These are phyloP conservation scores for Ilyonectria mors-panacis DNA, from an alignment of 2,329 filamentous ascomycete species.

Conservation along the genomic window DNA sequence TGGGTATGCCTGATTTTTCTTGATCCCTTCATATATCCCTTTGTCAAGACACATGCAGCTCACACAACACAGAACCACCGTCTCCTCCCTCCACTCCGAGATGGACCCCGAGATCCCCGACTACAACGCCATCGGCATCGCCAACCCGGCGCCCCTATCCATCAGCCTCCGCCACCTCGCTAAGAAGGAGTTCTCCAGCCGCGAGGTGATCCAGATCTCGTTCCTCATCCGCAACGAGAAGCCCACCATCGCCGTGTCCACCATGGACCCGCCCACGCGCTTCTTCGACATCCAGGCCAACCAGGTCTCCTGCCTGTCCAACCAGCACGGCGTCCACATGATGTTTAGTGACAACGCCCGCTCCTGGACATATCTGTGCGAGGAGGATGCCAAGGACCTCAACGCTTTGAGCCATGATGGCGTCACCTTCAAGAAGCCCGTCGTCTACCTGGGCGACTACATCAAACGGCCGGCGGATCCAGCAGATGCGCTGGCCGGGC, in stretches of 20 bases:
- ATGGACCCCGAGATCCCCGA: constrained; percentile 39
- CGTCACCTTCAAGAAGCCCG: constrained; percentile 40
- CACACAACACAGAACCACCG: constrained; percentile 34
- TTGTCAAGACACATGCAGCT: not conserved
- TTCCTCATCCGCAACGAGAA: constrained; percentile 39
- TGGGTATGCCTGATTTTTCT: constrained; percentile 24
- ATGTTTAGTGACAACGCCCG: constrained; percentile 39
- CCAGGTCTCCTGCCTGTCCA: constrained; percentile 37
- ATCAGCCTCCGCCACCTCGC: constrained; percentile 46
- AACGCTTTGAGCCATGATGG: constrained; percentile 41
- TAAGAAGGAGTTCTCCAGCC: constrained; percentile 46
- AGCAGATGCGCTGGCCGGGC: constrained; percentile 41
- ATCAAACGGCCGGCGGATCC: constrained; percentile 41
- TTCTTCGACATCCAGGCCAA: constrained; percentile 45
- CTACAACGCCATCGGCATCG: constrained; percentile 47
- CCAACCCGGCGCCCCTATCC: constrained; percentile 42
- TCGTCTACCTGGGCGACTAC: constrained; percentile 44
- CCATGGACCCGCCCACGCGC: constrained; percentile 45
- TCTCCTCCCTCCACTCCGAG: constrained; percentile 46
- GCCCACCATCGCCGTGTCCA: constrained; percentile 42
- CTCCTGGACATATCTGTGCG: constrained; percentile 46
- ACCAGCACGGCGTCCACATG: constrained; percentile 47
- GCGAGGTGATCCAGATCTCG: constrained; percentile 43
- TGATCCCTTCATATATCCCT: not conserved
- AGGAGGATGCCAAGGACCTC: constrained; percentile 44